phyloP scores from a whole-genome alignment of 805 yeast genomes.

The Candida palmyrensis region DNA sequence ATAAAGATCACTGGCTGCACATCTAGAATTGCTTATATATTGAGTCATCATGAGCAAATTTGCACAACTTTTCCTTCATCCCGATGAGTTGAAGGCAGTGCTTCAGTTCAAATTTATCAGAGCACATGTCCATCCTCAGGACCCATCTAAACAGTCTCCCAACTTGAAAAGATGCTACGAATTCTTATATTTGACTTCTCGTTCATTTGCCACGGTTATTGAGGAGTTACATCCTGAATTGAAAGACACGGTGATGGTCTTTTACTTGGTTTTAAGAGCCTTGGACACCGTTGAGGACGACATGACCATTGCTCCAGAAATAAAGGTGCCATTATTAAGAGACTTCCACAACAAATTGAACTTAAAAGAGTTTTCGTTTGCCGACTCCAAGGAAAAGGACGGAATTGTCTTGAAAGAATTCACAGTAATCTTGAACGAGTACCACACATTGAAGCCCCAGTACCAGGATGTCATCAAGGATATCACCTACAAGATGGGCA shows the following conservation, averaged over 20 bases:
- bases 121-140: constrained; percentile 46
- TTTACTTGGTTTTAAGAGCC: constrained; percentile 83
- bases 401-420: constrained; percentile 78
- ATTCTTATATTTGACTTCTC: constrained; percentile 64
- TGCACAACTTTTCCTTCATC: constrained; percentile 58
- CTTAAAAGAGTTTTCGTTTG: constrained; percentile 73
- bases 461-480: constrained; percentile 77
- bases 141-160: constrained; percentile 19
- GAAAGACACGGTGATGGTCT: constrained; percentile 73
- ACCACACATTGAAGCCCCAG: constrained; percentile 62
- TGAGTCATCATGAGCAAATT: constrained; percentile 54
- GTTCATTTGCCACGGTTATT: constrained; percentile 94
- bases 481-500: constrained; percentile 84
- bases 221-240: constrained; percentile 87
- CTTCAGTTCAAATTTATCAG: constrained; percentile 54
- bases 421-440: constrained; percentile 62
- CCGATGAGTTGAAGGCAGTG: constrained; percentile 65
- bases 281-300: constrained; percentile 96
- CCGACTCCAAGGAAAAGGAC: constrained; percentile 76
- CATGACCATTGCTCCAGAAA: constrained; percentile 69
- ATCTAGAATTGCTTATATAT: not conserved
- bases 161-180: constrained; percentile 58
- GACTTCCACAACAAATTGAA: constrained; percentile 60
- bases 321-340: constrained; percentile 73
- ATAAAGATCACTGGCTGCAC: too few species aligned